These are phyloP conservation scores for Colletotrichum sp. DNA, from an alignment of 2,329 filamentous ascomycete species.

Conservation along the genomic window DNA sequence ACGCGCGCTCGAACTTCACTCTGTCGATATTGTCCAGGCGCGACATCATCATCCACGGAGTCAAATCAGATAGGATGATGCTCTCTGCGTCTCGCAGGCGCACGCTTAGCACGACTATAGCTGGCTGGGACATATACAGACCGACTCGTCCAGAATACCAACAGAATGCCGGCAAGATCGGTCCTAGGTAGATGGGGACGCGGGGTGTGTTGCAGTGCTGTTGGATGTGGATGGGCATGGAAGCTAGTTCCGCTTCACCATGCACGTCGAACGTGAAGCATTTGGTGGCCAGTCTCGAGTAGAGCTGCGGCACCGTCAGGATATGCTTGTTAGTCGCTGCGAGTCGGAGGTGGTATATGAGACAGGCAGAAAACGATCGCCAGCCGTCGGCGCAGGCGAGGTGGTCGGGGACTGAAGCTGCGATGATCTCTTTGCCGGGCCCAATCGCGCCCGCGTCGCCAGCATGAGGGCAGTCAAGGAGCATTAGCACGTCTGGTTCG, in stretches of 20 bases:
- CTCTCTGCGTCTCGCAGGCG: neutral
- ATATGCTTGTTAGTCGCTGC: neutral
- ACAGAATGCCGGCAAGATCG: neutral
- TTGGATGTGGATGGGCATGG: neutral
- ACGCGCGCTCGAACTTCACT: neutral
- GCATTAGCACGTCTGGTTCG: neutral
- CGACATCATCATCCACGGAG: too few species aligned
- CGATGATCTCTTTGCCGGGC: neutral
- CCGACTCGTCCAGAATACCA: neutral
- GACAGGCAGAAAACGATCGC: neutral
- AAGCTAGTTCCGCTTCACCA: neutral
- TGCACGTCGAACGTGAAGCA: neutral
- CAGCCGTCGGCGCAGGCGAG: neutral
- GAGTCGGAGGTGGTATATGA: neutral
- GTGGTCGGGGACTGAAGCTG: neutral
- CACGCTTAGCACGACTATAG: neutral
- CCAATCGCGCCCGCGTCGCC: rapidly evolving
- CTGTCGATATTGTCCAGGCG: too few species aligned
- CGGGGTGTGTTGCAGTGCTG: neutral
- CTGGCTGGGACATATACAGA: neutral
- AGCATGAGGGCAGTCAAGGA: neutral
- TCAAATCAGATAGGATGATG: neutral
- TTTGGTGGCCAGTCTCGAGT: neutral
- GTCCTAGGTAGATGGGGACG: neutral
- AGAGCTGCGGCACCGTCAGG: neutral